Conservation (phyloP, 106 monocot genomes). For the Apostasia shenzhenica region DNA sequence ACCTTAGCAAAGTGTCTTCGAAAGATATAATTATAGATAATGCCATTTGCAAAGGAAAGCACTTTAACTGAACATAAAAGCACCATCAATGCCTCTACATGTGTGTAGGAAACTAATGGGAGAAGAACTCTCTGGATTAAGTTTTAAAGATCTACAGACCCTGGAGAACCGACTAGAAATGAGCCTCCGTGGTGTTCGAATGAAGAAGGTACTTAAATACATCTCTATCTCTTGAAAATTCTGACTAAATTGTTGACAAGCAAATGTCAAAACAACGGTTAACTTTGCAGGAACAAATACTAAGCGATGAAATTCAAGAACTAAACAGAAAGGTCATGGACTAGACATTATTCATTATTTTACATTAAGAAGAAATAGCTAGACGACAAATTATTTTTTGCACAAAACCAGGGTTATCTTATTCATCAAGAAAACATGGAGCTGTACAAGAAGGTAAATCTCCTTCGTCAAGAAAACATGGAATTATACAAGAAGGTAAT, state of each 20-base stretch:
- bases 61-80: too few relatives aligned
- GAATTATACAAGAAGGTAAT: conserved; percentile 37
- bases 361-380: background rate
- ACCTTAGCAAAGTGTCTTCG: too few relatives aligned
- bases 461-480: conserved; percentile 36
- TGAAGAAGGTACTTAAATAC: conserved; percentile 11
- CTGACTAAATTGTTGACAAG: background rate
- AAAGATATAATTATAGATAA: too few relatives aligned
- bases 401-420: conserved; percentile 29
- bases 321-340: conserved; percentile 52
- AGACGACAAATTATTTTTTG: background rate
- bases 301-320: conserved; percentile 73
- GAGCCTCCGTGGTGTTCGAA: conserved; percentile 13
- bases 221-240: background rate
- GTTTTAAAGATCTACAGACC: conserved; percentile 13
- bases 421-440: conserved; percentile 53
- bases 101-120: conserved; percentile 19
- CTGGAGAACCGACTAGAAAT: conserved; percentile 15
- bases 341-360: background rate
- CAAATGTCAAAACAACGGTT: background rate
- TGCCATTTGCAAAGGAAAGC: too few relatives aligned
- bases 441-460: conserved; percentile 40
- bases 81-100: background rate
- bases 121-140: conserved; percentile 16
- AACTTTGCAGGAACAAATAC: conserved; percentile 47